Percentiles rank a stretch among this genome's conserved stretches.
These are phyloP conservation scores for Calycina marina DNA, from an alignment of 2,329 filamentous ascomycete species.

Conservation along the genomic window DNA sequence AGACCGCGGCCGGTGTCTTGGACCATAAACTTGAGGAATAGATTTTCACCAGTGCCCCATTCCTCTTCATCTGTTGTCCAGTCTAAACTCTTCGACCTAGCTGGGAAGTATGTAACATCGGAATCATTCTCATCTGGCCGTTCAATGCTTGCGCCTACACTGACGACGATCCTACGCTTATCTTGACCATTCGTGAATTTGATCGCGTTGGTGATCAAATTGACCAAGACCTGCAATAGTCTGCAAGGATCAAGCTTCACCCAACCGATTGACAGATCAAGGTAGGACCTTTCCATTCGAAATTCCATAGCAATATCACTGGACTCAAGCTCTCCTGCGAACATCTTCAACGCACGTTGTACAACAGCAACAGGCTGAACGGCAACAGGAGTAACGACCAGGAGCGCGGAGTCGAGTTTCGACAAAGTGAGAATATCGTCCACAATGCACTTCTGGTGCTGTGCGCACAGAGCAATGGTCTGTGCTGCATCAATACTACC, in stretches of 20 bases:
- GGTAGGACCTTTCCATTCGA: conserved; percentile 51
- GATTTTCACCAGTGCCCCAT: conserved; percentile 57
- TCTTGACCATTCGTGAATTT: conserved; percentile 63
- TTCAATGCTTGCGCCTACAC: conserved; percentile 18
- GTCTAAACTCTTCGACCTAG: conserved; percentile 18
- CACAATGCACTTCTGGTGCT: conserved; percentile 64
- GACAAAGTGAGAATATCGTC: conserved; percentile 53
- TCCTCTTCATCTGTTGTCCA: conserved; percentile 19
- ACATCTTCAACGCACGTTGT: conserved; percentile 60
- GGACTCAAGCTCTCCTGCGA: conserved; percentile 58
- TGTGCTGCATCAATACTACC: conserved; percentile 60
- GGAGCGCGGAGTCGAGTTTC: conserved; percentile 55
- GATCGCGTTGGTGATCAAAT: conserved; percentile 67
- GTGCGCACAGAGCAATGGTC: conserved; percentile 63
- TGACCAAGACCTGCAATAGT: conserved; percentile 68
- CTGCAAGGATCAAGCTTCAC: conserved; percentile 63
- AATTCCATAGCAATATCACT: conserved; percentile 61
- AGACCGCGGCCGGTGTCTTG: conserved; percentile 66
- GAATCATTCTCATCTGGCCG: conserved; percentile 33
- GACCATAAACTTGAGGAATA: conserved; percentile 61
- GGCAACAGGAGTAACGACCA: conserved; percentile 56
- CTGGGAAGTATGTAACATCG: conserved; percentile 23
- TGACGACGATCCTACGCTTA: conserved; percentile 33
- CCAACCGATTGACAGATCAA: conserved; percentile 51
- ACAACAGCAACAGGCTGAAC: conserved; percentile 50